phyloP scores from a whole-genome alignment of 305 asterid genomes.

The Fraxinus greggii region DNA sequence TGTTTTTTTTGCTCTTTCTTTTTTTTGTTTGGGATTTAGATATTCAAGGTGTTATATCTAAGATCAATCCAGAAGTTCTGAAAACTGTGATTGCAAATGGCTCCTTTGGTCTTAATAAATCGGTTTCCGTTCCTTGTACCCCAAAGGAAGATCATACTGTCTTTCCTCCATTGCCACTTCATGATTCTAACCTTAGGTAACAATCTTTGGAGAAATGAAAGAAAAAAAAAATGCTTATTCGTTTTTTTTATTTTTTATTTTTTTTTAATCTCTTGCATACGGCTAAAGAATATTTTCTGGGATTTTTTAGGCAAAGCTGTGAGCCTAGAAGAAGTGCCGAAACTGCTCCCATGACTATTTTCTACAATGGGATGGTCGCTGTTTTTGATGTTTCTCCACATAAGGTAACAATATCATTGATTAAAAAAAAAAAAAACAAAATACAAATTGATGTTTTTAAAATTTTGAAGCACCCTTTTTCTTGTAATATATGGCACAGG shows the following conservation, averaged over 20 bases:
- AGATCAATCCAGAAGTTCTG: conserved; percentile 55
- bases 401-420: conserved; percentile 32
- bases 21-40: conserved; percentile 13
- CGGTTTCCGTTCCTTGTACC: conserved; percentile 20
- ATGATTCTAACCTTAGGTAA: not conserved
- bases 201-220: not conserved
- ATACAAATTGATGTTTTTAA: not conserved
- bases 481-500: conserved; percentile 27
- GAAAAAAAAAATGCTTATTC: not conserved
- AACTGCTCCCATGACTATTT: conserved; percentile 49
- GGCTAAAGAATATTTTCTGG: not conserved
- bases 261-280: not conserved
- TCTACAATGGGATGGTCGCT: conserved; percentile 49
- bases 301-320: conserved; percentile 17
- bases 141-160: not conserved
- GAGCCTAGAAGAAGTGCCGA: conserved; percentile 10
- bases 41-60: conserved; percentile 42
- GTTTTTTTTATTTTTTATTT: not conserved
- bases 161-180: conserved; percentile 8
- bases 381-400: conserved; percentile 39
- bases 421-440: no score
- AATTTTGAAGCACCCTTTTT: not conserved
- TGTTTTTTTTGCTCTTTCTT: not conserved
- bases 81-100: conserved; percentile 46
- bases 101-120: not conserved